Base-by-base conservation (phyloP, 306 rosid species). In the Rosa rugosa region DNA sequence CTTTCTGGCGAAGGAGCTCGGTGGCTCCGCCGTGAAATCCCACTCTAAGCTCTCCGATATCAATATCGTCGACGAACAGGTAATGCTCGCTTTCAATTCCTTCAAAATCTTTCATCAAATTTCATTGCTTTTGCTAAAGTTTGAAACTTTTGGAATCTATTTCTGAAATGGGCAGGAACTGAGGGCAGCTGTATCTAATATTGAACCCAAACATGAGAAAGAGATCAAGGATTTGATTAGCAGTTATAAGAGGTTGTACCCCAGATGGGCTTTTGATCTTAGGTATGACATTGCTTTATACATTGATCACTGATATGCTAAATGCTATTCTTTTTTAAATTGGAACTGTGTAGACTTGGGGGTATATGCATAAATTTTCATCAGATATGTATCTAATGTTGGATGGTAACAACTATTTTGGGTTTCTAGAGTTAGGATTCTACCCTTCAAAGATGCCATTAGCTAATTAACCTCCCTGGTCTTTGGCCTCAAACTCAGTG, bases 21-120 rank as follows among this genome's bases (percentile, higher is more conserved):
- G 90, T 7, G 87, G 95, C 65, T 84, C 97, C 0, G 84, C 80
- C 10, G 91, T 90, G 86, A 92, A 91, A 85, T 92, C 99, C 8
- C 1, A 73, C 75, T n/a, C 82, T 62, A 92, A 89, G 73, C 86
- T 94, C 75, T 86, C 97, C 1, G 97, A 92, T 60, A 88, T 94
- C 60, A 71, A 84, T 34, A 80, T 91, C 54, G 97, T 92, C 20
- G 97, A 91, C 75, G 97, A 94, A 64, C 92, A 91, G 95, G 97
- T 90, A 49, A 34, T 3, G 6, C n/a, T 38, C 0, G 18, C 53
- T 42, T 54, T 49, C 69, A 69, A 75, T 57, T 67, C 44, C 50
- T 56, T 25, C 7, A 56, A 51, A 47, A n/a, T 9, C 41, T 73
- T 23, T 4, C 59, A 27, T 68, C 22, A 22, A 12, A 36, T 5